Base-by-base conservation (phyloP, 1,284 basidiomycete species). In the Moniliella sp. region DNA sequence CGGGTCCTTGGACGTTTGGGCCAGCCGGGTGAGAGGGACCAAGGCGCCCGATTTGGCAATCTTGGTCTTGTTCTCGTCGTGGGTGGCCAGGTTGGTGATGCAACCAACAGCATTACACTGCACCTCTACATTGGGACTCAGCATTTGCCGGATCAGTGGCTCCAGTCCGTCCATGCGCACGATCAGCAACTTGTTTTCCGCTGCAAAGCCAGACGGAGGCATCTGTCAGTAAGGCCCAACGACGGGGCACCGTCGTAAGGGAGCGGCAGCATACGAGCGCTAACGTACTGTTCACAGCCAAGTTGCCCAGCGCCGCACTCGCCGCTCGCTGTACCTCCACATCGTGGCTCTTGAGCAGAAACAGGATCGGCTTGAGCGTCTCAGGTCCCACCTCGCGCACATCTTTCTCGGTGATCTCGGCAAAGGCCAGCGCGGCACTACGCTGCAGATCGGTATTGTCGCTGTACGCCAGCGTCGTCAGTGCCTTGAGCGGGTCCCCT, bases 61-160 rank as follows among this genome's bases (percentile, higher is more conserved):
- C 70, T 91, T 93, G 30, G 86, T 93, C 71, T 99, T 99, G 72
- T 99, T 99, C 61, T 99, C 88, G 57, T 99, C 86, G 65, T 97
- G 88, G 1, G 88, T 97, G 13, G 88, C 88, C 34, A 99, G 70
- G 62, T 99, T 99, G 23, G 88, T 99, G n/a, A 99, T 84, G 62
- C 91, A 97, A 23, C 88, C 88, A 99, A n/a, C n/a, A n/a, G n/a
- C n/a, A n/a, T n/a, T n/a, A n/a, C n/a, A n/a, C n/a, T n/a, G n/a
- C n/a, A n/a, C 88, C 62, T 99, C 88, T 26, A 97, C 88, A 58
- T 97, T 99, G 4, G 88, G 86, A 51, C 80, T 86, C 34, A 94
- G 74, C 88, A 97, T 97, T 62, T 97, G 88, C 37, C 86, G 76
- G 56, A 97, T 97, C 50, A 99, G 70, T 33, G 88, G 91, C 61